These are phyloP conservation scores for Candida boleticola DNA, from an alignment of 805 yeast genomes.

Conservation along the genomic window DNA sequence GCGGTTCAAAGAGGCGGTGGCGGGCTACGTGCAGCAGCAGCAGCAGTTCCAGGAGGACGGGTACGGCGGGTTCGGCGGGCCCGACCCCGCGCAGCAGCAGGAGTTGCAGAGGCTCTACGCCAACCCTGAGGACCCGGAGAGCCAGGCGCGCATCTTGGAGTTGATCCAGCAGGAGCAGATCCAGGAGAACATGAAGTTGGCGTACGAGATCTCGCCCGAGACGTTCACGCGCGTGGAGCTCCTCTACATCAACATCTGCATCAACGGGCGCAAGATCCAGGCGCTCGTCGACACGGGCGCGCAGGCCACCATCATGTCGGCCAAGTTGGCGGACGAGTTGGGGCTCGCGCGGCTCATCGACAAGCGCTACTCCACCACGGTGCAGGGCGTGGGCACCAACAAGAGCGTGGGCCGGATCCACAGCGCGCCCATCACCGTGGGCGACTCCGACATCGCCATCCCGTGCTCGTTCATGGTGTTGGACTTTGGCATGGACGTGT, in stretches of 20 bases:
- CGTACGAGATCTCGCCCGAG: conserved; percentile 88
- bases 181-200: conserved; percentile 75
- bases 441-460: conserved; percentile 40
- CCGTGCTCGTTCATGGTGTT: conserved; percentile 45
- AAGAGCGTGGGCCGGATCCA: conserved; percentile 82
- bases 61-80: conserved; percentile 6
- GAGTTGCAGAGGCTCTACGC: conserved; percentile 55
- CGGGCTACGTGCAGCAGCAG: conserved; percentile 21
- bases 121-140: conserved; percentile 70
- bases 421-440: conserved; percentile 81
- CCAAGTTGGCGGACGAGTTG: conserved; percentile 69
- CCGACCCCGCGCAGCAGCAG: conserved; percentile 13
- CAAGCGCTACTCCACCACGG: conserved; percentile 74
- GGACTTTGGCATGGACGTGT: conserved; percentile 68
- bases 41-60: conserved; percentile 20
- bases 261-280: conserved; percentile 77
- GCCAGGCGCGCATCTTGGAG: conserved; percentile 63
- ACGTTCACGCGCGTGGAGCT: conserved; percentile 77
- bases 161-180: conserved; percentile 68
- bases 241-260: conserved; percentile 75
- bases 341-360: conserved; percentile 75
- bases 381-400: conserved; percentile 86
- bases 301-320: conserved; percentile 80
- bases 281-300: conserved; percentile 99
- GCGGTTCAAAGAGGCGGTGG: conserved; percentile 41